phyloP scores from a whole-genome alignment of 2,329 filamentous ascomycete species.

The Trichophyton rubrum region DNA sequence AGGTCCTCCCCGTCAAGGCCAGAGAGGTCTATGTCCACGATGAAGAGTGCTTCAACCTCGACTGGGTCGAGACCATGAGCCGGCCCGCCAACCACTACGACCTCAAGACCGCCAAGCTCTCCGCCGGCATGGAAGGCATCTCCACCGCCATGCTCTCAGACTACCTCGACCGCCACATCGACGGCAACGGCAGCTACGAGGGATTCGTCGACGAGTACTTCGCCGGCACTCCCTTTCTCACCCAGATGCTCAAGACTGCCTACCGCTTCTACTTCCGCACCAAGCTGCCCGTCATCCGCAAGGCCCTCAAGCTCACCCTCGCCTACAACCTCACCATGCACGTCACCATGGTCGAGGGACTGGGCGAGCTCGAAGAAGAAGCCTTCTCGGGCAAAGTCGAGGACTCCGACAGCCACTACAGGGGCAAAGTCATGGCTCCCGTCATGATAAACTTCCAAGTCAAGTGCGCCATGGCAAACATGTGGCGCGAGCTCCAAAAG shows the following conservation, averaged over 20 bases:
- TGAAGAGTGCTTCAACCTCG: conserved; percentile 81
- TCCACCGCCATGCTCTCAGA: conserved; percentile 69
- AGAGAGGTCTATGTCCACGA: conserved; percentile 88
- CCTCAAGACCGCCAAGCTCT: conserved; percentile 74
- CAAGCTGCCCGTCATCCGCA: conserved; percentile 78
- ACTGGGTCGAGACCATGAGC: conserved; percentile 78
- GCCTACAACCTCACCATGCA: conserved; percentile 93
- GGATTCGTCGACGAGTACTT: conserved; percentile 93
- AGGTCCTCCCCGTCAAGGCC: conserved; percentile 82
- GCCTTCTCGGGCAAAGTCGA: conserved; percentile 70
- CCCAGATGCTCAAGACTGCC: conserved; percentile 89
- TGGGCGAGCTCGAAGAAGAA: conserved; percentile 57
- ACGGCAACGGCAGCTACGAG: conserved; percentile 79
- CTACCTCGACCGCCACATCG: conserved; percentile 91
- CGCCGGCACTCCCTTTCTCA: conserved; percentile 87
- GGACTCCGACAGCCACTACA: conserved; percentile 74
- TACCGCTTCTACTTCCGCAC: conserved; percentile 87
- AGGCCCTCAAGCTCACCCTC: conserved; percentile 85
- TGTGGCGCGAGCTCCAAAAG: conserved; percentile 96
- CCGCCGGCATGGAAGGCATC: conserved; percentile 79
- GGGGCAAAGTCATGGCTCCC: conserved; percentile 78
- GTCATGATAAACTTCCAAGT: conserved; percentile 99
- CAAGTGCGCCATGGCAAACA: conserved; percentile 90
- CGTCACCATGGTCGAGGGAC: conserved; percentile 85
- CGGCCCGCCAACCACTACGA: conserved; percentile 70